These are phyloP conservation scores for Rhodotorula sp. DNA, from an alignment of 1,284 basidiomycete genomes.

Conservation along the genomic window DNA sequence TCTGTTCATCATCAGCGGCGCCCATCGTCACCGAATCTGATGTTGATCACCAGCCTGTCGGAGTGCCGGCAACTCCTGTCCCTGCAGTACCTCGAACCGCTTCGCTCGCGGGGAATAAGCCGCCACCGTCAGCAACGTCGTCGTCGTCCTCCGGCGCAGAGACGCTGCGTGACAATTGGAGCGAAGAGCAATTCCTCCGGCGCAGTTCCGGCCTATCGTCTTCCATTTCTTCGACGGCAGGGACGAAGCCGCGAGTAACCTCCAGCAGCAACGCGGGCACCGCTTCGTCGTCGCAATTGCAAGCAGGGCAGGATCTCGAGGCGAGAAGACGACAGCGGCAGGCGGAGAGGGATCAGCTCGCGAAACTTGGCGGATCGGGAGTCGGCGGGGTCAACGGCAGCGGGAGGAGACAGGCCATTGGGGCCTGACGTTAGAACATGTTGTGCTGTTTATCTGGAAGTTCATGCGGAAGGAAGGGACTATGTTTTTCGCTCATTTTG, in stretches of 20 bases:
- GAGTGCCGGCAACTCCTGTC: too few species aligned
- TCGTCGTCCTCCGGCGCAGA: neutral
- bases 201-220: neutral
- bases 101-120: conserved; percentile 22
- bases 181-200: conserved; percentile 11
- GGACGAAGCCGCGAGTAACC: neutral
- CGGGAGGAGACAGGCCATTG: conserved; percentile 11
- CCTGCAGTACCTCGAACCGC: neutral
- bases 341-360: conserved; percentile 8
- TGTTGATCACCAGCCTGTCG: too few species aligned
- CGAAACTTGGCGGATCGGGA: neutral
- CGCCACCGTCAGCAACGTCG: neutral
- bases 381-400: neutral
- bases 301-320: conserved; percentile 1
- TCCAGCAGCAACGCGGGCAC: too few species aligned
- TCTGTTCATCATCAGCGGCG: neutral
- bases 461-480: too few species aligned
- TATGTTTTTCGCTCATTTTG: too few species aligned
- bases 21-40: neutral
- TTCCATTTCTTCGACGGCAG: neutral
- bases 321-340: neutral
- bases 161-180: conserved; percentile 9
- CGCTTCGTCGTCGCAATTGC: neutral
- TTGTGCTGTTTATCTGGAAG: neutral
- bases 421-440: too few species aligned